Percentiles rank a stretch among this genome's conserved stretches.
phyloP scores from a whole-genome alignment of 2,329 filamentous ascomycete genomes.

The Dactylonectria estremocensis region DNA sequence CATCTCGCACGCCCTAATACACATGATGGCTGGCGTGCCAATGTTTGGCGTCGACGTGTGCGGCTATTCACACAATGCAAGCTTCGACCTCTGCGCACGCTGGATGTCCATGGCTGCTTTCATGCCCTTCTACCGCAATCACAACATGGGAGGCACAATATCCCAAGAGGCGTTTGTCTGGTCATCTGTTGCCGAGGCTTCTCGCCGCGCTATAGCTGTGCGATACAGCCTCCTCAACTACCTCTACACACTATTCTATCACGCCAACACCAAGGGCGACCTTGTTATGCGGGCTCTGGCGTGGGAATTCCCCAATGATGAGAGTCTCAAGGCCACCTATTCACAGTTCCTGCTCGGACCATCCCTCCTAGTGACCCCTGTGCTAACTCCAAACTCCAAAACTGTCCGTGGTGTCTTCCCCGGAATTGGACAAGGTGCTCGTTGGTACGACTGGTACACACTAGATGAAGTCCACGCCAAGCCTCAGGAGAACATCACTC shows the following conservation, averaged over 20 bases:
- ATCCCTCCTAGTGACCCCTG: slow-evolving; percentile 3
- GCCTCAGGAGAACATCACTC: slow-evolving; percentile 2
- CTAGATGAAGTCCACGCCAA: not conserved
- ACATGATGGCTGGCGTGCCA: slow-evolving; percentile 7
- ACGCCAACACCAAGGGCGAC: slow-evolving; percentile 20
- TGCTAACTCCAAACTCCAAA: slow-evolving; percentile 6
- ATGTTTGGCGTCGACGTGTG: slow-evolving; percentile 12
- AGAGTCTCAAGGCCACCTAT: slow-evolving; percentile 4
- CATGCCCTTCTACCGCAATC: slow-evolving; percentile 14
- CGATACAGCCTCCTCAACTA: slow-evolving; percentile 31
- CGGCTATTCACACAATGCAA: slow-evolving; percentile 1
- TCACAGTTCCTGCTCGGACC: slow-evolving; percentile 4
- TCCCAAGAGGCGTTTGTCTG: slow-evolving; percentile 11
- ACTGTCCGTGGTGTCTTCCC: slow-evolving; percentile 5
- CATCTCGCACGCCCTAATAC: slow-evolving; percentile 10
- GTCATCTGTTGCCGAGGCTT: slow-evolving; percentile 8
- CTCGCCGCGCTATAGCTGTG: slow-evolving; percentile 25
- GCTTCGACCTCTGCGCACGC: slow-evolving; percentile 6
- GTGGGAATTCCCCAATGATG: slow-evolving; percentile 5
- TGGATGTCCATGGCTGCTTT: slow-evolving; percentile 11
- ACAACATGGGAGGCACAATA: slow-evolving; percentile 5
- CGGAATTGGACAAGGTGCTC: slow-evolving; percentile 2
- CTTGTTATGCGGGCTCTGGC: slow-evolving; percentile 26
- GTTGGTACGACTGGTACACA: slow-evolving; percentile 7
- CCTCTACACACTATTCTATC: slow-evolving; percentile 24